These are phyloP conservation scores for Triangularia verruculosa DNA, from an alignment of 2,329 filamentous ascomycete genomes.

Conservation along the genomic window DNA sequence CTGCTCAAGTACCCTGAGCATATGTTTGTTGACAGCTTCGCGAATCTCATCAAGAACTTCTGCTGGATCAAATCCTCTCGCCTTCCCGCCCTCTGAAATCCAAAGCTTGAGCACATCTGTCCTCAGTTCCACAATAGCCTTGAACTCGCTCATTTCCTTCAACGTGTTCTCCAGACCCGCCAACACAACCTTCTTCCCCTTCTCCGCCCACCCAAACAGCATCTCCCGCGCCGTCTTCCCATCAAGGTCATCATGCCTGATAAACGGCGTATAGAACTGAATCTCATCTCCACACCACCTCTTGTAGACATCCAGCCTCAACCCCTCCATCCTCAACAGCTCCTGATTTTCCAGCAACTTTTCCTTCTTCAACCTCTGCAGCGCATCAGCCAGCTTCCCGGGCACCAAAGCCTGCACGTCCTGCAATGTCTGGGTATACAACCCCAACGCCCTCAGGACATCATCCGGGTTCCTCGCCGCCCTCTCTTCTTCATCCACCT, in stretches of 20 bases:
- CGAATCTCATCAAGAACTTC: conserved; percentile 68
- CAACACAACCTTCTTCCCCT: conserved; percentile 57
- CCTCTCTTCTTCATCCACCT: conserved; percentile 41
- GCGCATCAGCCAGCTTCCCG: conserved; percentile 64
- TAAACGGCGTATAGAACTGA: conserved; percentile 80
- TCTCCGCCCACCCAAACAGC: conserved; percentile 61
- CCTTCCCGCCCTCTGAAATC: conserved; percentile 65
- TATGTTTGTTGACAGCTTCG: conserved; percentile 63
- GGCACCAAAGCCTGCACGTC: conserved; percentile 77
- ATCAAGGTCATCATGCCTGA: conserved; percentile 74
- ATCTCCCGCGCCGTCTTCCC: conserved; percentile 58
- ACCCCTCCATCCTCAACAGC: conserved; percentile 62
- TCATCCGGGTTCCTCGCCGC: conserved; percentile 40
- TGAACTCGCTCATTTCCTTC: conserved; percentile 60
- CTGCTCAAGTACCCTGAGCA: conserved; percentile 59
- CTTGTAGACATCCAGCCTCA: conserved; percentile 74
- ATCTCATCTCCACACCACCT: conserved; percentile 82
- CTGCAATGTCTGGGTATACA: conserved; percentile 75
- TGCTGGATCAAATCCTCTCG: conserved; percentile 63
- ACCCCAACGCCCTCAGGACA: conserved; percentile 62
- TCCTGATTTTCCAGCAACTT: conserved; percentile 70
- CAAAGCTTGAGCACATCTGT: conserved; percentile 70
- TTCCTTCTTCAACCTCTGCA: conserved; percentile 65
- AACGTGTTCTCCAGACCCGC: conserved; percentile 61
- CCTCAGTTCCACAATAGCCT: conserved; percentile 65